Evolutionary conservation across 108 stramenopile species (phyloP).

Genomic region (Nannochloropsis gaditana): DNA sequence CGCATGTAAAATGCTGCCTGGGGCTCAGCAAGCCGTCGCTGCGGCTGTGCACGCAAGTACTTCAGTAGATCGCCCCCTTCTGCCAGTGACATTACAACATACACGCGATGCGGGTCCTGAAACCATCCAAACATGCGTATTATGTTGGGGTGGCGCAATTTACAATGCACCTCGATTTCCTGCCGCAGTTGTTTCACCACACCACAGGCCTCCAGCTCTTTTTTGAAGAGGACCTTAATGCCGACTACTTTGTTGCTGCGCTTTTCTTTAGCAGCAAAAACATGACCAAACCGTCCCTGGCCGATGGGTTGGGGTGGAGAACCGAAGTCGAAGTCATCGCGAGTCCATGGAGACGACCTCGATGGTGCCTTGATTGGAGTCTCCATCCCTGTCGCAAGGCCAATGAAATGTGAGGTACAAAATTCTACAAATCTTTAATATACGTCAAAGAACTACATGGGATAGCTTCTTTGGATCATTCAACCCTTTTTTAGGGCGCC

Average conservation of each 20-base stretch:
- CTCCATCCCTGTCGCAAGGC: not conserved
- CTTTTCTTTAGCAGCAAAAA: not conserved
- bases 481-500: too few relatives aligned
- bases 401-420: too few relatives aligned
- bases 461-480: too few relatives aligned
- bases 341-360: not conserved
- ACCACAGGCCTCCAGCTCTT: slow-evolving; percentile 11
- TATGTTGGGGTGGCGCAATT: not conserved
- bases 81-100: not conserved
- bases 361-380: not conserved
- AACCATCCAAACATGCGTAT: not conserved
- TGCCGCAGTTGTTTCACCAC: slow-evolving; percentile 12
- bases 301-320: not conserved
- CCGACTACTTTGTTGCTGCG: slow-evolving; percentile 10
- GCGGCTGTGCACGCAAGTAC: not conserved
- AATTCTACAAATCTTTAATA: too few relatives aligned
- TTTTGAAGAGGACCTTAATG: slow-evolving; percentile 6
- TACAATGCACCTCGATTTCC: not conserved
- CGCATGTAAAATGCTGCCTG: not conserved
- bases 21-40: slow-evolving; percentile 15
- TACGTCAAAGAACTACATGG: too few relatives aligned
- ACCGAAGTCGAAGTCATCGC: not conserved
- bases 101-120: slow-evolving; percentile 12
- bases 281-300: not conserved
- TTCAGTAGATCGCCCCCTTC: not conserved